Percentiles rank a stretch among this genome's conserved stretches.
Conservation (phyloP, 2,329 filamentous ascomycete genomes). For the Venturia pyrina region DNA sequence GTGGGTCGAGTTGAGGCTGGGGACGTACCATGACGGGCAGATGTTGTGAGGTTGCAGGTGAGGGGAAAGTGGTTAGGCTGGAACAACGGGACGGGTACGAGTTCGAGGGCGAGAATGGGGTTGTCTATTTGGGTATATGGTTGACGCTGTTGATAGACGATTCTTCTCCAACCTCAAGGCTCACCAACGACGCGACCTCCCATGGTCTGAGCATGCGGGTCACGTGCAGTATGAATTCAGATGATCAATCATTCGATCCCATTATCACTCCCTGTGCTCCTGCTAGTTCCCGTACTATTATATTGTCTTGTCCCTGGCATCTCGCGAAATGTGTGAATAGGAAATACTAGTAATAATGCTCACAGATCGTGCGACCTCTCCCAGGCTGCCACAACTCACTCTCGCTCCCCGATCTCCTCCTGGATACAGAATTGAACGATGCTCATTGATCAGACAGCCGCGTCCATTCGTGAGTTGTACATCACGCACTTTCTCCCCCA, state of each 20-base stretch:
- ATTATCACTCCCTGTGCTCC: not conserved
- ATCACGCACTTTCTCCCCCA: not conserved
- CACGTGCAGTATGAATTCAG: not conserved
- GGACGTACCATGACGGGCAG: slow-evolving; percentile 5
- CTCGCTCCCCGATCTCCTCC: not conserved
- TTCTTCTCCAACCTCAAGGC: not conserved
- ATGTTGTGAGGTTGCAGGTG: not conserved
- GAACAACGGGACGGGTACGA: not conserved
- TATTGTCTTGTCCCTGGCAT: no score
- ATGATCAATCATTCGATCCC: not conserved
- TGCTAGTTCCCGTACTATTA: no score
- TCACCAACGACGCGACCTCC: not conserved
- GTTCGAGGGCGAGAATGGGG: not conserved
- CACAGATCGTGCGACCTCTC: no score
- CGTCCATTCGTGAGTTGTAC: slow-evolving; percentile 3
- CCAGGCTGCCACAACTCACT: not conserved
- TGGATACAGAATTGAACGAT: not conserved
- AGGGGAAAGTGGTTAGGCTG: not conserved
- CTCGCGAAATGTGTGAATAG: no score
- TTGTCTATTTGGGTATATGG: not conserved
- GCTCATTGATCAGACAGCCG: not conserved
- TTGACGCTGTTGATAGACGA: not conserved
- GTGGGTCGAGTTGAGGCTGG: not conserved
- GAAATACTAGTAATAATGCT: no score
- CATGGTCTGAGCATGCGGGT: not conserved